Percentiles rank a stretch among this genome's conserved stretches.
These are phyloP conservation scores for Paraphoma chrysanthemicola DNA, from an alignment of 2,329 filamentous ascomycete species.

Conservation along the genomic window DNA sequence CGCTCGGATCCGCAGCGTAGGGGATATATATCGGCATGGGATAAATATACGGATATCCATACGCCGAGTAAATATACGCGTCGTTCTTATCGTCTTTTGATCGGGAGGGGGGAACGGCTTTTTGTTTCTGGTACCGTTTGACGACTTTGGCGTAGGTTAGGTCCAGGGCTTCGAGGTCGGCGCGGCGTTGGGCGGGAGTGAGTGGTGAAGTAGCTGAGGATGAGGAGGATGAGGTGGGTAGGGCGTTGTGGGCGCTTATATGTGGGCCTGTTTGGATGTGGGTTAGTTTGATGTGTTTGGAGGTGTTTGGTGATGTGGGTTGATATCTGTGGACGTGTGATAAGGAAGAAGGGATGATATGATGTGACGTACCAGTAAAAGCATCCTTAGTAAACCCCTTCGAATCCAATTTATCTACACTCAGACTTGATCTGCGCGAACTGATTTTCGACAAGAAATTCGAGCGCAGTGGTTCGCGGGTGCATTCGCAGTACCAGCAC, in stretches of 20 bases:
- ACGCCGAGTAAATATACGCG: slow-evolving; percentile 43
- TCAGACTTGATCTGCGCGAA: slow-evolving; percentile 41
- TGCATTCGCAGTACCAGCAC: slow-evolving; percentile 84
- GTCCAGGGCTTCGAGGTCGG: slow-evolving; percentile 55
- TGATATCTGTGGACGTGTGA: too few relatives aligned
- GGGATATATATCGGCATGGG: slow-evolving; percentile 53
- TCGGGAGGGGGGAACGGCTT: slow-evolving; percentile 31
- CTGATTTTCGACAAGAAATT: slow-evolving; percentile 47
- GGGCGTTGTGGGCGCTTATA: slow-evolving; percentile 76
- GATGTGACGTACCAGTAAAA: slow-evolving; percentile 56
- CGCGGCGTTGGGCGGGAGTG: slow-evolving; percentile 3
- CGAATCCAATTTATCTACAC: slow-evolving; percentile 7
- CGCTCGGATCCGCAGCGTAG: slow-evolving; percentile 53
- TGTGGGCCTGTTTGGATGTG: slow-evolving; percentile 69
- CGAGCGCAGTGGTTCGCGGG: slow-evolving; percentile 62
- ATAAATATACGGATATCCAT: slow-evolving; percentile 54
- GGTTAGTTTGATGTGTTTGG: too few relatives aligned
- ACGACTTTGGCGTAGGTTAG: slow-evolving; percentile 60
- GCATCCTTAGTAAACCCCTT: slow-evolving; percentile 52
- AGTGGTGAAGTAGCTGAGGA: too few relatives aligned
- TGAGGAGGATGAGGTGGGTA: too few relatives aligned
- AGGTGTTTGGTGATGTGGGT: too few relatives aligned
- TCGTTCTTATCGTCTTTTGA: slow-evolving; percentile 32
- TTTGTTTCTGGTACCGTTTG: slow-evolving; percentile 38
- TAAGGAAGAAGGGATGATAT: too few relatives aligned